A percentile compares a stretch with the other conserved stretches of the same genome.
Conservation (phyloP, 306 rosid species). For the Medicago lupulina region DNA sequence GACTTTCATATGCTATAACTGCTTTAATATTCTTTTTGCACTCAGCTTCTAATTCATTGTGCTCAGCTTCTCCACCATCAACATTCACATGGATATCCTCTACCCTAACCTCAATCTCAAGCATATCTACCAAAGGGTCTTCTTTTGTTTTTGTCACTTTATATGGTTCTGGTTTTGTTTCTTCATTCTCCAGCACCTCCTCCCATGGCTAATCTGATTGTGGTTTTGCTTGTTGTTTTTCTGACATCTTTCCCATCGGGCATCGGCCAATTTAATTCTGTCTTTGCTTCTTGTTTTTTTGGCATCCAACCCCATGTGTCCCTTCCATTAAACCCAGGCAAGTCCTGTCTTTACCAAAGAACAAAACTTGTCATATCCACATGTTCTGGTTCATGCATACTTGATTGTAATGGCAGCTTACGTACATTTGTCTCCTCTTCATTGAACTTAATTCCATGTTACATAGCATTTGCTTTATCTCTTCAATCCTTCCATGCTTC, state of each 20-base stretch:
- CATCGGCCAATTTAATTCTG: neutral
- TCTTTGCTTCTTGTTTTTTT: neutral
- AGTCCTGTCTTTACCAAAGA: conserved; percentile 3
- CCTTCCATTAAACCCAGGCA: neutral
- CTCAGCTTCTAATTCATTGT: too few relatives aligned
- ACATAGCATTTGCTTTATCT: conserved; percentile 3
- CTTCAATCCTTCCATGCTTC: neutral
- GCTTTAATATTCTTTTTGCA: neutral
- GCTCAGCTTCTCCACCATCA: too few relatives aligned
- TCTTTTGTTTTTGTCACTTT: neutral
- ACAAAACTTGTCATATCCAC: conserved; percentile 1
- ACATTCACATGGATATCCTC: neutral
- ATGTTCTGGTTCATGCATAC: neutral
- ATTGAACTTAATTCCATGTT: neutral
- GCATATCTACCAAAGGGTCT: neutral
- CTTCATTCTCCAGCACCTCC: neutral
- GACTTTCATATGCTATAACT: neutral
- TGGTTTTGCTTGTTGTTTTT: neutral
- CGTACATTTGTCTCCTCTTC: neutral
- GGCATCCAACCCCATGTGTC: neutral
- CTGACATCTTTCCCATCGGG: neutral
- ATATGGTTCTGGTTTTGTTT: neutral
- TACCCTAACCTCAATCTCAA: conserved; percentile 8
- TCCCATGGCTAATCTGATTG: neutral
- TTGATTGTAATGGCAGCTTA: neutral